phyloP scores from a whole-genome alignment of 148 eudicot species.

The Mesembryanthemum crystallinum region DNA sequence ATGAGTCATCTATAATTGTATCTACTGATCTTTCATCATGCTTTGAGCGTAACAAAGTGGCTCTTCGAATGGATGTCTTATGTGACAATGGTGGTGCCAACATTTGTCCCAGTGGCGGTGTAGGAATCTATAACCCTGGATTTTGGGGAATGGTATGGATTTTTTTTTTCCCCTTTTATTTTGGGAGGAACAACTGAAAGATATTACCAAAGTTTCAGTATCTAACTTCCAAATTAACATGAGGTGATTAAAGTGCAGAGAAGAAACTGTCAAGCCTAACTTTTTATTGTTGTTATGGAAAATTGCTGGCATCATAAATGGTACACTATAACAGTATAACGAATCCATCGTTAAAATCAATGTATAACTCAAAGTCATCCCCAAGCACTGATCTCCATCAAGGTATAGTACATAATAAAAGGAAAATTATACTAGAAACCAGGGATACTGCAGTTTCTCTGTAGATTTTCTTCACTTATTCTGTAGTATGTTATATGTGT shows the following conservation, averaged over 20 bases:
- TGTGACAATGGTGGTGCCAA: constrained; percentile 55
- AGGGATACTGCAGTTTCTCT: not conserved
- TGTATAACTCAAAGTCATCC: too few relatives aligned
- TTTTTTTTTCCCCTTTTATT: not conserved
- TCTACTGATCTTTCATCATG: constrained; percentile 85
- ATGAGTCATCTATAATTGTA: constrained; percentile 52
- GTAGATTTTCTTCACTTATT: not conserved
- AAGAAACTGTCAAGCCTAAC: not conserved
- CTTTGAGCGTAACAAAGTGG: constrained; percentile 81
- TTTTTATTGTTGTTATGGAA: not conserved
- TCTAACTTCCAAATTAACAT: not conserved
- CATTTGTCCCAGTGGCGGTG: constrained; percentile 77
- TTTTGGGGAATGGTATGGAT: constrained; percentile 95
- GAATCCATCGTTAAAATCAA: too few relatives aligned
- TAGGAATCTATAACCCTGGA: constrained; percentile 93
- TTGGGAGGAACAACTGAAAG: not conserved
- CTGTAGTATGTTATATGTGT: not conserved
- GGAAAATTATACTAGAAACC: not conserved
- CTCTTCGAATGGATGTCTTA: constrained; percentile 78
- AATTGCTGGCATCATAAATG: too few relatives aligned
- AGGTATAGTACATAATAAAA: too few relatives aligned
- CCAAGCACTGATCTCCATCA: too few relatives aligned
- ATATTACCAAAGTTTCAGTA: not conserved
- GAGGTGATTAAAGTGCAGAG: not conserved
- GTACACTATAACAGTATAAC: too few relatives aligned